Evolutionary conservation across 352 stramenopile species (phyloP), one percentile per base, ranked within the genome.

Genomic region (Hyaloperonospora arabidopsidis): DNA sequence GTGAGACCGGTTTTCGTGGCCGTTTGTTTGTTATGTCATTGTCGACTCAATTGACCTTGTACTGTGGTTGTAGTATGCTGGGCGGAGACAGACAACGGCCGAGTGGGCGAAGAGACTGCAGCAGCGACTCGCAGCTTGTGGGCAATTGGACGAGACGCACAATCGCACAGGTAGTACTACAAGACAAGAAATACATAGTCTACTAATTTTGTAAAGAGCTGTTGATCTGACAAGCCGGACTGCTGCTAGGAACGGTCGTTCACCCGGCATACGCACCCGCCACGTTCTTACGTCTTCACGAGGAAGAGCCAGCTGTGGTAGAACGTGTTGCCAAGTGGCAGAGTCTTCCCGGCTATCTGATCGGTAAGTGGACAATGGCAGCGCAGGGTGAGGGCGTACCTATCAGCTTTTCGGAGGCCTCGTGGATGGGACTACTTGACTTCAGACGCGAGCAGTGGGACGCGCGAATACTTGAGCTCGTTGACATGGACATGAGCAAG

Each of bases 371-470:
- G 93, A 88, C 72, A 4, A 76, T 45, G 21, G 54, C 65, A 5
- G 59, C 34, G 34, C 57, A 63, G 21, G 46, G 64, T 44, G 36
- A 57, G 19, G 68, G 62, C 29, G 29, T 94, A 32, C 84, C 88
- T 19, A 93, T 98, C 45, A 97, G 89, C 28, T 96, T 89, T 62
- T 96, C 84, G 0, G 94, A 98, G 70, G 94, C 93, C 2, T 97
- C 86, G 40, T 98, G 94, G 94, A 97, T 90, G 28, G 94, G 94
- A 5, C 67, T 98, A 3, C 64, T 97, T 10, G 87, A 98, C 52
- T 94, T 97, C 63, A 72, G 79, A 45, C 75, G 65, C 18, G 79
- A 76, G 47, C 44, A 81, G 38, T 98, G 92, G 86, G 80, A 97
- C 58, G 54, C 74, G n/a, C 71, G 65, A 23, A 61, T 93, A 35